Evolutionary conservation across 805 yeast genomes (phyloP).

Genomic region (Candida schatavii): DNA sequence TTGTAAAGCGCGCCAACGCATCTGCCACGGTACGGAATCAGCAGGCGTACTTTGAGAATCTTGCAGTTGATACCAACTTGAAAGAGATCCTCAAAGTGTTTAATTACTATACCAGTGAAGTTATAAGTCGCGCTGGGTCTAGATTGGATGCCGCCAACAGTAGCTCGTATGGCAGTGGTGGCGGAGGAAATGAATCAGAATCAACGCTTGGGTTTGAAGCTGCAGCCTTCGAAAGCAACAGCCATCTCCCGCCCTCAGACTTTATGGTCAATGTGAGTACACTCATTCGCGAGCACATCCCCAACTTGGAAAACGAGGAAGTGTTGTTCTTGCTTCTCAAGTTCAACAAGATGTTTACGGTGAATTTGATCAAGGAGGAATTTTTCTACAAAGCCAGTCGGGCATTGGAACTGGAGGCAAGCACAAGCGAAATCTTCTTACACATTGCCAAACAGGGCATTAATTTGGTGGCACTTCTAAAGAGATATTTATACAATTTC

Average conservation of each 20-base stretch:
- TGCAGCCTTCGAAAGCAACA: constrained; percentile 5
- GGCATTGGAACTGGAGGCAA: constrained; percentile 25
- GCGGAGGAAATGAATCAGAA: neutral
- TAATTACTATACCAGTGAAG: constrained; percentile 28
- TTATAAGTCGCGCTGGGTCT: constrained; percentile 10
- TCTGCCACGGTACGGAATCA: constrained; percentile 9
- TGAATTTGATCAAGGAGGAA: constrained; percentile 27
- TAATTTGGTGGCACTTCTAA: constrained; percentile 20
- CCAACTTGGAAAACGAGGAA: constrained; percentile 24
- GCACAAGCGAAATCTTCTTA: constrained; percentile 17
- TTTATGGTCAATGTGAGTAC: constrained; percentile 21
- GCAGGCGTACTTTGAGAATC: constrained; percentile 15
- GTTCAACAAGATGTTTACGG: constrained; percentile 23
- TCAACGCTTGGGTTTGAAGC: neutral
- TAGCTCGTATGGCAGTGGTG: too few species aligned
- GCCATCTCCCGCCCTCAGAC: constrained; percentile 15
- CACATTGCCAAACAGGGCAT: constrained; percentile 39
- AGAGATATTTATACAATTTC: constrained; percentile 17
- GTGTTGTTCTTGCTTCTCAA: constrained; percentile 32
- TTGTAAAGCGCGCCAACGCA: constrained; percentile 25
- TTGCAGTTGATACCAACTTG: constrained; percentile 14
- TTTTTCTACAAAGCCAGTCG: constrained; percentile 34
- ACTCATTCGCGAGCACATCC: constrained; percentile 14
- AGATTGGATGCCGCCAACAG: constrained; percentile 12
- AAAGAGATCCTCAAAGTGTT: constrained; percentile 29